A percentile compares a stretch with the other conserved stretches of the same genome.
Evolutionary conservation across 495 filamentous ascomycete species (phyloP).

Genomic region (Cercophora scortea): DNA sequence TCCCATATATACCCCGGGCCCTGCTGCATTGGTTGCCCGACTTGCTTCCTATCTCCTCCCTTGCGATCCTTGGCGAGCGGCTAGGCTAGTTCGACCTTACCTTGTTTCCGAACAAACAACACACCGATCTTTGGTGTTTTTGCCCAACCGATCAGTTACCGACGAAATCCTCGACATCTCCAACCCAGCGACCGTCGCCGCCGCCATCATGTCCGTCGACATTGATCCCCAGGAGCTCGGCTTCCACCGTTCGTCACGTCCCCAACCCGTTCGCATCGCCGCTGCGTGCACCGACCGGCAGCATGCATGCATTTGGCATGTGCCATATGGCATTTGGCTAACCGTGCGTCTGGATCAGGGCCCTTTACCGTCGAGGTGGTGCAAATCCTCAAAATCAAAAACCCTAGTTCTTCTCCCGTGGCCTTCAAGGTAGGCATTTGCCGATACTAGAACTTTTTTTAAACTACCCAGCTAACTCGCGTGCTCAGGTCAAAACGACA

Average conservation of each 20-base stretch:
- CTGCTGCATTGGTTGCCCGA: too few species aligned
- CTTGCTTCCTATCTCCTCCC: too few species aligned
- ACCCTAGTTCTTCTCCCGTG: conserved; percentile 68
- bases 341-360: conserved; percentile 41
- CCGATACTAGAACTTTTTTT: too few species aligned
- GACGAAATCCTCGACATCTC: background rate
- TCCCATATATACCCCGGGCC: too few species aligned
- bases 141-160: background rate
- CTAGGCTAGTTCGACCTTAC: background rate
- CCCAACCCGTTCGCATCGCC: background rate
- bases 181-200: background rate
- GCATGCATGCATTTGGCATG: background rate
- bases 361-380: conserved; percentile 89
- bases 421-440: conserved; percentile 76
- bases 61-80: conserved; percentile 3
- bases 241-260: conserved; percentile 70
- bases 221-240: conserved; percentile 85
- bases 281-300: too few species aligned
- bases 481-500: conserved; percentile 86
- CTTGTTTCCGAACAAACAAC: background rate
- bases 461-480: conserved; percentile 1
- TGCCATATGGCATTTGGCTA: background rate
- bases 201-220: conserved; percentile 76
- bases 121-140: background rate
- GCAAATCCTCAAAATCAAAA: conserved; percentile 72